A percentile compares a stretch with the other conserved stretches of the same genome.
These are phyloP conservation scores for Eimeria sp. DNA, from an alignment of 169 alveolate species.

Conservation along the genomic window DNA sequence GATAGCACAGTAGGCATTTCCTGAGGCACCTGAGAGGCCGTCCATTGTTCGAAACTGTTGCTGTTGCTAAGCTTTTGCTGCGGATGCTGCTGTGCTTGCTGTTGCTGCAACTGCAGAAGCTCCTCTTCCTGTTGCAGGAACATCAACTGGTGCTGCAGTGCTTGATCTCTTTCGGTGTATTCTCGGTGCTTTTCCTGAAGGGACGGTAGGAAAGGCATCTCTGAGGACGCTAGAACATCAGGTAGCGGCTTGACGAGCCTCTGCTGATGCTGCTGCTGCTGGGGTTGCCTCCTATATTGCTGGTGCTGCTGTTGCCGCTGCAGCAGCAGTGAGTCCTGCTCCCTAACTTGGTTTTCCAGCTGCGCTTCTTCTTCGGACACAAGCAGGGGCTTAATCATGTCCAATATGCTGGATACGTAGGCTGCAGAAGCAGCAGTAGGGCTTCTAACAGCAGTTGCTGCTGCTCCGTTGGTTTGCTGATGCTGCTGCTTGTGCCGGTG, in stretches of 20 bases:
- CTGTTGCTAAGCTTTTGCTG: neutral
- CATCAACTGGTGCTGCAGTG: neutral
- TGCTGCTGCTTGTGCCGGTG: neutral
- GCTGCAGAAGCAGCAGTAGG: constrained; percentile 17
- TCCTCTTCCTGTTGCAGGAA: constrained; percentile 6
- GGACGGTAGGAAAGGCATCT: neutral
- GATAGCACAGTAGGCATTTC: neutral
- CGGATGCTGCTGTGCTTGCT: neutral
- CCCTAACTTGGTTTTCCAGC: constrained; percentile 29
- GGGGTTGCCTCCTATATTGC: neutral
- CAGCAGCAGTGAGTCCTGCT: constrained; percentile 39
- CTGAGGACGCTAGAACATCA: neutral
- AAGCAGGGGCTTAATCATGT: constrained; percentile 32
- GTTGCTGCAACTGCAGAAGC: constrained; percentile 38
- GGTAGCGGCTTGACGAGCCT: neutral
- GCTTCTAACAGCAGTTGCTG: neutral
- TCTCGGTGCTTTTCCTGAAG: neutral
- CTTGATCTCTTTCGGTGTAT: neutral
- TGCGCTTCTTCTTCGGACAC: constrained; percentile 43
- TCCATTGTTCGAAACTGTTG: neutral
- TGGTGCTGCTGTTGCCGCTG: constrained; percentile 40
- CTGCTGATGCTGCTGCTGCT: constrained; percentile 21
- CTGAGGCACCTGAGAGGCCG: neutral
- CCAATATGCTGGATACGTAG: constrained; percentile 3
- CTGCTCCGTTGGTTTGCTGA: constrained; percentile 14